These are phyloP conservation scores for Penicillium sp. DNA, from an alignment of 2,329 filamentous ascomycete genomes.

Conservation along the genomic window DNA sequence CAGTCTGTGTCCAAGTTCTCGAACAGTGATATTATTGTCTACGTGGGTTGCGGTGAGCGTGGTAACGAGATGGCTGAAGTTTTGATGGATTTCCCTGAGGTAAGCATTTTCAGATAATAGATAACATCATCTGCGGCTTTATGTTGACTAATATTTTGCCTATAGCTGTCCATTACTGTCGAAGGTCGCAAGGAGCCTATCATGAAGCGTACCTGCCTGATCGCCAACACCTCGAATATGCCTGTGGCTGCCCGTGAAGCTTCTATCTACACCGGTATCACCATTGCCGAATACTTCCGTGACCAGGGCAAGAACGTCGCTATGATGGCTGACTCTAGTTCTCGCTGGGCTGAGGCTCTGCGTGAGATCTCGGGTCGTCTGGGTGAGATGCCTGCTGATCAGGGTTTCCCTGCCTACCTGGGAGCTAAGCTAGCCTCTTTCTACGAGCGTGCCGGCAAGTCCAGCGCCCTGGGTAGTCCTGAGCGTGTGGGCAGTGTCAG, in stretches of 20 bases:
- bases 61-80: constrained; percentile 99
- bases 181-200: constrained; percentile 95
- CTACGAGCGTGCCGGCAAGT: constrained; percentile 95
- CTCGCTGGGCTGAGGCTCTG: constrained; percentile 96
- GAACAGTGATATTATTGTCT: constrained; percentile 98
- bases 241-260: constrained; percentile 97
- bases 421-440: constrained; percentile 96
- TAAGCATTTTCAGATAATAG: constrained; percentile 27
- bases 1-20: constrained; percentile 99
- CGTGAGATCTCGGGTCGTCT: constrained; percentile 98
- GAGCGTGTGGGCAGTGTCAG: constrained; percentile 89
- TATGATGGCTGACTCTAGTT: constrained; percentile 99
- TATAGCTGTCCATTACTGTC: constrained; percentile 80
- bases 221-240: constrained; percentile 99
- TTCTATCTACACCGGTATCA: constrained; percentile 97
- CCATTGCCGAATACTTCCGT: constrained; percentile 92
- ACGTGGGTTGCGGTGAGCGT: constrained; percentile 90
- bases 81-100: constrained; percentile 97
- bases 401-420: constrained; percentile 98
- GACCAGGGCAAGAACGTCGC: constrained; percentile 96
- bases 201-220: constrained; percentile 99
- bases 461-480: constrained; percentile 81
- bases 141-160: not conserved
- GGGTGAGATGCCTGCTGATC: constrained; percentile 99
- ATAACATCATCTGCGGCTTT: not conserved